Evolutionary conservation across 1,284 basidiomycete genomes (phyloP).

Genomic region (Erythrobasidium hasegawianum): DNA sequence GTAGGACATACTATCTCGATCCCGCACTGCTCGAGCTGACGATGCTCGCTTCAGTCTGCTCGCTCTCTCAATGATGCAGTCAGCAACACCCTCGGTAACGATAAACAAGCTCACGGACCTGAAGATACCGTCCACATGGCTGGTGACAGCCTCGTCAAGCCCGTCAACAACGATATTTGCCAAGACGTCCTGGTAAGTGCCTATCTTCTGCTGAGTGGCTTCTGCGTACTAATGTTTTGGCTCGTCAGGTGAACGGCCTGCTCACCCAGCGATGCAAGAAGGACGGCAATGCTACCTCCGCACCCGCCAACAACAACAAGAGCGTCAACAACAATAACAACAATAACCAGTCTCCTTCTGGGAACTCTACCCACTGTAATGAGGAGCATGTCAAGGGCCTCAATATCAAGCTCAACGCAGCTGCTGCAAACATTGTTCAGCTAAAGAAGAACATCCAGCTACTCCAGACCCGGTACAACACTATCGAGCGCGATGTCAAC

Average conservation of each 20-base stretch:
- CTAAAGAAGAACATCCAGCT: not conserved
- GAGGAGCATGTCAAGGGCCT: not conserved
- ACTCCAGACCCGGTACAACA: conserved; percentile 1
- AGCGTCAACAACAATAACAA: not conserved
- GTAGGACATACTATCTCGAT: too few relatives aligned
- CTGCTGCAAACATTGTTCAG: not conserved
- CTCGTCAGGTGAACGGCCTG: too few relatives aligned
- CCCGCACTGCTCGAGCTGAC: not conserved
- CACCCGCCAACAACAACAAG: not conserved
- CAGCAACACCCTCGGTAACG: not conserved
- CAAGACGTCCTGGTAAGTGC: not conserved
- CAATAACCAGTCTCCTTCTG: too few relatives aligned
- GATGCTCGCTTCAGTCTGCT: not conserved
- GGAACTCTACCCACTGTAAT: too few relatives aligned
- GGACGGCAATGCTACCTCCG: too few relatives aligned
- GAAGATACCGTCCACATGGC: not conserved
- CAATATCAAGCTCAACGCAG: not conserved
- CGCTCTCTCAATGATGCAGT: not conserved
- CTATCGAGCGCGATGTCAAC: not conserved
- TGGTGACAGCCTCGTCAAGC: not conserved
- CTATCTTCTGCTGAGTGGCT: too few relatives aligned
- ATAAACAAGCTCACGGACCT: not conserved
- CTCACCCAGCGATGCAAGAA: too few relatives aligned
- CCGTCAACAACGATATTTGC: not conserved
- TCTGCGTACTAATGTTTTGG: too few relatives aligned